These are phyloP conservation scores for Metarhizium album DNA, from an alignment of 2,329 filamentous ascomycete genomes.

Conservation along the genomic window DNA sequence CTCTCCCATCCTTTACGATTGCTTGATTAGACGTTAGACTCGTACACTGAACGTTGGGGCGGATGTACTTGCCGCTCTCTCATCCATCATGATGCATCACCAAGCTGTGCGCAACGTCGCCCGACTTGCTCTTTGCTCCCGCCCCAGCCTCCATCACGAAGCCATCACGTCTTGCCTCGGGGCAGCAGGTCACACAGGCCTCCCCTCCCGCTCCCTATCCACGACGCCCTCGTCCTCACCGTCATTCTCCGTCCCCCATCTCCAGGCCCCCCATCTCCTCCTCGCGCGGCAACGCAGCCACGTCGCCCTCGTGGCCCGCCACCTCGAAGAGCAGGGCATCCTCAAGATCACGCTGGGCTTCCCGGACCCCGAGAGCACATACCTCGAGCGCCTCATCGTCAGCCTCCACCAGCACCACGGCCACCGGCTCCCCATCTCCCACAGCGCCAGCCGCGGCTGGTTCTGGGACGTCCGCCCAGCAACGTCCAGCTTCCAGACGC, in stretches of 20 bases:
- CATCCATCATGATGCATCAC: too few relatives aligned
- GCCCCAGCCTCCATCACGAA: too few relatives aligned
- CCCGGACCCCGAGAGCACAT: conserved; percentile 20
- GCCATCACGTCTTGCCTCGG: too few relatives aligned
- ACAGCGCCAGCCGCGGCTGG: conserved; percentile 30
- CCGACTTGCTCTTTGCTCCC: too few relatives aligned
- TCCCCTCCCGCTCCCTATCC: too few relatives aligned
- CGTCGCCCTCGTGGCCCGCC: neutral
- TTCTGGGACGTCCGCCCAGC: conserved; percentile 32
- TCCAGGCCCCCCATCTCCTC: neutral
- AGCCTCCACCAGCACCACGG: conserved; percentile 22
- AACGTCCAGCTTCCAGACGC: conserved; percentile 16
- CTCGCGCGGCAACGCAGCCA: neutral
- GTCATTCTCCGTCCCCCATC: neutral
- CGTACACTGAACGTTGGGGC: too few relatives aligned
- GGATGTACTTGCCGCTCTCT: too few relatives aligned
- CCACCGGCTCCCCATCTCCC: conserved; percentile 27
- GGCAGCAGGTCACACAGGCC: too few relatives aligned
- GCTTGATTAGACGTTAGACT: too few relatives aligned
- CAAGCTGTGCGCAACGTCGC: too few relatives aligned
- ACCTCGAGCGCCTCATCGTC: conserved; percentile 22
- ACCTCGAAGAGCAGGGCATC: conserved; percentile 15
- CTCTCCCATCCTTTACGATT: too few relatives aligned
- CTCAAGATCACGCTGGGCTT: conserved; percentile 26
- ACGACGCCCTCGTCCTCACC: neutral